Evolutionary conservation across 148 eudicot species (phyloP), one percentile per base, ranked within the genome.

Genomic region (Rhododendron vialii): DNA sequence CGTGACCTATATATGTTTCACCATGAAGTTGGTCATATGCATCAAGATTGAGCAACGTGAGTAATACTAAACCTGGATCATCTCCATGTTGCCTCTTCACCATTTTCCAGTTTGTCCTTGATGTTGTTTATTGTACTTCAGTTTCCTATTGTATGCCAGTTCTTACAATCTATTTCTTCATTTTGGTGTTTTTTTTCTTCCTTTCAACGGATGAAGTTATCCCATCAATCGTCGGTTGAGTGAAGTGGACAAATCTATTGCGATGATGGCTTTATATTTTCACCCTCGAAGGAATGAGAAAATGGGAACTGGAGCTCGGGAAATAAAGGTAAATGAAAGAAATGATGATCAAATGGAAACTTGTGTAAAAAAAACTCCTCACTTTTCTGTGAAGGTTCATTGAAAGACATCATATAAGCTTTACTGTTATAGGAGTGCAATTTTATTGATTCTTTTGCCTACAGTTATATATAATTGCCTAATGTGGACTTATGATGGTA

Each of bases 281-380:
- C 98, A 97, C 88, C 98, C 99, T 22, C 90, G 92, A 69, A 86
- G 86, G 83, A 83, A 83, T n/a, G 93, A 95, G 90, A 96, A 96
- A 88, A 88, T 96, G 83, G 99, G 99, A 71, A 61, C 83, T 73
- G 99, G 99, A 36, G 88, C 89, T 73, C 59, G 88, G 26, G 95
- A 89, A 78, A 91, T 94, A 24, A 94, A 95, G 98, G 99, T 89
- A 88, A 91, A 86, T 87, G 50, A 75, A 45, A 59, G 15, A 51
- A 69, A 76, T 57, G 13, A 59, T 83, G 22, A 51, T 33, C 43
- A 51, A 20, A 17, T 50, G 79, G 79, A 48, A 57, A 35, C 18
- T 82, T 76, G 57, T 43, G 50, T 45, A 71, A 41, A 53, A 53
- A 48, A 81, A 74, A 26, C 5, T 26, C 7, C 5, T 61, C 50